Evolutionary conservation across 75 land plant genomes (phyloP).

Genomic region (Adiantum capillusveneris): DNA sequence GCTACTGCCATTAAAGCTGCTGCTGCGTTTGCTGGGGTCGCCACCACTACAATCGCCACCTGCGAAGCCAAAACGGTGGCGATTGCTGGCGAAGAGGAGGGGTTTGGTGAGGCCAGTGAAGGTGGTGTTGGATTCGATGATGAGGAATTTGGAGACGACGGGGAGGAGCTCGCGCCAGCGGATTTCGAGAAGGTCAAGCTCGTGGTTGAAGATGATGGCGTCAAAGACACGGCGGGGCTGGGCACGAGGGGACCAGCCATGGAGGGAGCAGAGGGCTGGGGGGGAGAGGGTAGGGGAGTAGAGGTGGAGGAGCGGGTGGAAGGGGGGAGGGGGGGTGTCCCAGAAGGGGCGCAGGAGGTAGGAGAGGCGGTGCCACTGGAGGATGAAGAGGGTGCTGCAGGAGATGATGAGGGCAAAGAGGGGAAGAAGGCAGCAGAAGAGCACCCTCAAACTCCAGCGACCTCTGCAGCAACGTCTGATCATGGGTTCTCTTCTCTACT

Average conservation of each 20-base stretch:
- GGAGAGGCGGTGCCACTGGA: no score
- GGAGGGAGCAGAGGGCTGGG: conserved; percentile 55
- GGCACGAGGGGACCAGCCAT: conserved; percentile 63
- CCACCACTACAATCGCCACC: no score
- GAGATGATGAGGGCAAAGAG: no score
- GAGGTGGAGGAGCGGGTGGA: conserved; percentile 53
- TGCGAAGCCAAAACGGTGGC: conserved; percentile 48
- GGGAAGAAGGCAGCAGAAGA: no score
- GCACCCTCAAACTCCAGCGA: no score
- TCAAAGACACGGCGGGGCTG: conserved; percentile 71
- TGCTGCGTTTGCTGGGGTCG: no score
- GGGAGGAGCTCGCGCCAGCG: conserved; percentile 74
- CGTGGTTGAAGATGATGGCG: conserved; percentile 79
- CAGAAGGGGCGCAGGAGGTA: conserved; percentile 81
- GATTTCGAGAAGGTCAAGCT: conserved; percentile 59
- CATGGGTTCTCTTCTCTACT: no score
- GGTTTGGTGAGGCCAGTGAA: conserved; percentile 74
- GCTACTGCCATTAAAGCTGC: no score
- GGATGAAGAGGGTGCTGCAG: no score
- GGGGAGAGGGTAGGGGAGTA: conserved; percentile 59
- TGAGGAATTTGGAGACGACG: conserved; percentile 63
- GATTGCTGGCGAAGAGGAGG: conserved; percentile 37
- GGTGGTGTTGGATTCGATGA: conserved; percentile 79
- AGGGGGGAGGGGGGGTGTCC: conserved; percentile 75
- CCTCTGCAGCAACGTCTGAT: no score